Evolutionary conservation across 805 yeast genomes (phyloP), one percentile per base, ranked within the genome.

Genomic region (Candida ponderosae): DNA sequence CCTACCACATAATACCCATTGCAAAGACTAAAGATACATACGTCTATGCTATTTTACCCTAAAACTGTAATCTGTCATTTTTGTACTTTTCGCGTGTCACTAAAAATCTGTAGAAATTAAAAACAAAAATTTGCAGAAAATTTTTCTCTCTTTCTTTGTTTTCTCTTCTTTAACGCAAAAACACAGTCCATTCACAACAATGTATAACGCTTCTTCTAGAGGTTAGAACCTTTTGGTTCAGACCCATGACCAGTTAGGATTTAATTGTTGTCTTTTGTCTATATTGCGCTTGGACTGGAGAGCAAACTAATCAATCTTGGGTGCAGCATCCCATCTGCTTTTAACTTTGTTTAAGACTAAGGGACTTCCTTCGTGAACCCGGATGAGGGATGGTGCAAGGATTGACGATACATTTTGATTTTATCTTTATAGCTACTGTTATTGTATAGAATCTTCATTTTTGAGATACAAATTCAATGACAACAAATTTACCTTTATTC

Each of bases 331-430:
- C 68, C 80, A 73, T 74, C 65, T 65, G 74, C 59, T 61, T 57
- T 60, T 55, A 51, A 54, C 62, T 62, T 56, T 52, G 56, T 51
- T 51, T 66, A 62, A 59, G 59, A 60, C 77, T 73, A 74, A 76
- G 79, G 81, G 76, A 56, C 63, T 68, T 66, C 82, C 82, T 77
- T 77, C 81, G 82, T 75, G 82, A 68, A 68, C 77, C 80, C 80
- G 80, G 66, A 74, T 77, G 83, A 71, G 81, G 70, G 60, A 54
- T 59, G 78, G 70, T 68, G 69, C 72, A 66, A 66, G 68, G 72
- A 66, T 64, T 58, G 59, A 42, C 61, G 51, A 53, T 43, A 66
- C 70, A 66, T 51, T 32, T 39, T 13, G 32, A 5, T 10, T 21
- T 30, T 17, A n/a, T 13, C 24, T 33, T n/a, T 21, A 24, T 31